A percentile compares a stretch with the other conserved stretches of the same genome.
Conservation (phyloP, 305 asterid genomes). For the Fraxinus greggii region DNA sequence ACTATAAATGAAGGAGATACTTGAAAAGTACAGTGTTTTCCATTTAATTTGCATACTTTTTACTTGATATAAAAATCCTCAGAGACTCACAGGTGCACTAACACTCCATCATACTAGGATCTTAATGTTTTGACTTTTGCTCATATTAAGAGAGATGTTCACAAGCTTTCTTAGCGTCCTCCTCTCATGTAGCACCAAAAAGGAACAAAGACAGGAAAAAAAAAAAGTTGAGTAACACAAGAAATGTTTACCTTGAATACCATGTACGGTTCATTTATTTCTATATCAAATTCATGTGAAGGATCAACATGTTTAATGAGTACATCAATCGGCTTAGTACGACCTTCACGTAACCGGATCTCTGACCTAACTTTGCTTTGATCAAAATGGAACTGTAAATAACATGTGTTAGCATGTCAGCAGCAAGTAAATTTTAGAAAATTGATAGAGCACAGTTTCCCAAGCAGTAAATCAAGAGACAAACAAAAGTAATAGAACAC, state of each 20-base stretch:
- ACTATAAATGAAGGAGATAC: background rate
- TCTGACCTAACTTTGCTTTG: constrained; percentile 88
- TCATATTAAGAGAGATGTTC: background rate
- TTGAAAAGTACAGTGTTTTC: background rate
- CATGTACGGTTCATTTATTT: constrained; percentile 76
- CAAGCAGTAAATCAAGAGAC: constrained; percentile 4
- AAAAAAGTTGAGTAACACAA: background rate
- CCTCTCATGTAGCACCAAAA: background rate
- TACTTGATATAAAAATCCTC: background rate
- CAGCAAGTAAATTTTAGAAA: constrained; percentile 15
- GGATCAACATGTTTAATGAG: constrained; percentile 80
- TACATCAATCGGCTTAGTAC: constrained; percentile 79
- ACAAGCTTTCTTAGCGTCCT: background rate
- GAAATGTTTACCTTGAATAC: constrained; percentile 58
- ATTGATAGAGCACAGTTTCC: background rate
- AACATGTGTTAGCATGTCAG: constrained; percentile 24
- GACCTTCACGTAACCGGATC: constrained; percentile 89
- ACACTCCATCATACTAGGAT: background rate
- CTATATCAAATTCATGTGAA: constrained; percentile 67
- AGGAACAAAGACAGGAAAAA: constrained; percentile 1
- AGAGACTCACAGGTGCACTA: background rate
- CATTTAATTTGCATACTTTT: background rate
- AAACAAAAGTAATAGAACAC: constrained; percentile 17
- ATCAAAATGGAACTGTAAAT: constrained; percentile 77
- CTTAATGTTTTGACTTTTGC: background rate